These are phyloP conservation scores for Berberis thunbergii DNA, from an alignment of 164 flowering plant genomes.

Conservation along the genomic window DNA sequence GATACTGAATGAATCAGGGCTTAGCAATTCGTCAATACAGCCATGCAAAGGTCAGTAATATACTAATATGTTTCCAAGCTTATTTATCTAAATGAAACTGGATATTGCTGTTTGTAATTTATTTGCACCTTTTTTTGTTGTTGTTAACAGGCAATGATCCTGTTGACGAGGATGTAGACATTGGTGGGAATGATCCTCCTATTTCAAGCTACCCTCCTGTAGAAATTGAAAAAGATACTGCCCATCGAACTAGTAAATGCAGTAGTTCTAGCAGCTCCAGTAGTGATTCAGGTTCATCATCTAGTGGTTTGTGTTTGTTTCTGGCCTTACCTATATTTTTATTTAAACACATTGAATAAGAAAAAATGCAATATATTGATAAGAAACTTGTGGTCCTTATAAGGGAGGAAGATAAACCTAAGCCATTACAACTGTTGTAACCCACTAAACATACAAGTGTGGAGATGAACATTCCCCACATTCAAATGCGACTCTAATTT, in stretches of 20 bases:
- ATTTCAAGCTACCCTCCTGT: constrained; percentile 60
- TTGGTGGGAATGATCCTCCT: constrained; percentile 73
- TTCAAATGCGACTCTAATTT: no score
- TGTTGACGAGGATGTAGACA: constrained; percentile 71
- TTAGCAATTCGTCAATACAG: constrained; percentile 51
- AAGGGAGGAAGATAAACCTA: no score
- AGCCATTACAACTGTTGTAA: no score
- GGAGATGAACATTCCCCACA: no score
- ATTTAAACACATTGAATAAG: not conserved
- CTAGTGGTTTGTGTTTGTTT: constrained; percentile 57
- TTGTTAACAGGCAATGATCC: constrained; percentile 46
- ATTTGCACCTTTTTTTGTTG: not conserved
- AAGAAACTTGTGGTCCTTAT: no score
- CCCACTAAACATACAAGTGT: no score
- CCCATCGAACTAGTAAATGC: constrained; percentile 34
- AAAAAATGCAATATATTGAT: no score
- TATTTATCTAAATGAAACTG: not conserved
- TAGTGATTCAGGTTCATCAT: constrained; percentile 72
- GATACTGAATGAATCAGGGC: constrained; percentile 53
- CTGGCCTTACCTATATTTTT: not conserved
- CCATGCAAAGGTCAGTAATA: constrained; percentile 48
- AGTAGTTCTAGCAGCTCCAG: constrained; percentile 72
- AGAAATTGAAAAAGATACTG: constrained; percentile 59
- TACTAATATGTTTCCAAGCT: not conserved
- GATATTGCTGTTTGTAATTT: not conserved